Evolutionary conservation across 352 stramenopile genomes (phyloP), one percentile per base, ranked within the genome.

Genomic region (Hyaloperonospora brassicae): DNA sequence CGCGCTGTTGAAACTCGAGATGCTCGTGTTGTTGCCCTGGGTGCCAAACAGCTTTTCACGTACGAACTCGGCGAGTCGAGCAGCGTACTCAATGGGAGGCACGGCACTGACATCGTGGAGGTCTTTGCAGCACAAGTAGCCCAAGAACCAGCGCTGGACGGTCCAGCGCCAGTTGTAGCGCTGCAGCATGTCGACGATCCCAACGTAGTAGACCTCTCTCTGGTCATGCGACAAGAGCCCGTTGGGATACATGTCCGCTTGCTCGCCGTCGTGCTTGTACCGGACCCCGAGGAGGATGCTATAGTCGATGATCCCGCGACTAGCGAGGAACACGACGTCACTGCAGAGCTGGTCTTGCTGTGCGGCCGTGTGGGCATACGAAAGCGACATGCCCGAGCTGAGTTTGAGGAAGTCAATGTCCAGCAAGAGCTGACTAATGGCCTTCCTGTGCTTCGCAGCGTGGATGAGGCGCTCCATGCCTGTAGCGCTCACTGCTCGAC

Each of bases 391-490:
- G 5, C 78, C 80, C 0, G 65, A 61, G 46, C 66, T 82, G 57
- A 93, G 70, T 62, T 87, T 86, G 31, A 79, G 76, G 47, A 93
- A 93, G 57, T 93, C 83, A 38, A 93, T 90, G 66, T 93, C 83
- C 72, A 93, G 85, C 72, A 93, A 78, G 42, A 93, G 72, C 55
- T 86, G 79, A 21, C 56, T 49, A 62, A 93, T 90, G 12, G 64
- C 52, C 24, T 77, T 59, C 39, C 72, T 72, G 41, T 86, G 56
- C 27, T 76, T 71, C n/a, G 83, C 73, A 43, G 73, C 56, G 22
- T 87, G 73, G 53, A 93, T 89, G 38, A 86, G 66, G 4, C 57
- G 50, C 48, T 88, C 70, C 38, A 90, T 79, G 10, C 84, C 62
- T 9, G 59, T 72, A 22, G 72, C 62, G 13, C 68, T 79, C 35